A percentile compares a stretch with the other conserved stretches of the same genome.
phyloP scores from a whole-genome alignment of 192 early-diverging fungal genomes.

The Borealophlyctis nickersoniae region DNA sequence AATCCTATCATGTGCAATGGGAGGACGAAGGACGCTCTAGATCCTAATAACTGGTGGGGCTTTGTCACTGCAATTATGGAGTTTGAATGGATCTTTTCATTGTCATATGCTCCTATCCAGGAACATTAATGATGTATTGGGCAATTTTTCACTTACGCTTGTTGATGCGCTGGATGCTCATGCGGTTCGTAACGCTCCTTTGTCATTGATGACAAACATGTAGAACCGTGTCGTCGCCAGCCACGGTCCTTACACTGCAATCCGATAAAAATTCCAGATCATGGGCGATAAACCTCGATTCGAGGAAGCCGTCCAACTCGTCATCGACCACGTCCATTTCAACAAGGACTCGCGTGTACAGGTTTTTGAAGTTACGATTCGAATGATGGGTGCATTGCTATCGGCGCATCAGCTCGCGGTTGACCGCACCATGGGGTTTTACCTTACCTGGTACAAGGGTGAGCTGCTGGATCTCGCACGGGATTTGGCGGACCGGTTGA shows the following conservation, averaged over 20 bases:
- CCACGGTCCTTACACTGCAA: no score
- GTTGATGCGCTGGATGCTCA: conserved; percentile 88
- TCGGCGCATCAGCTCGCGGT: conserved; percentile 85
- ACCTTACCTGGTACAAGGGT: conserved; percentile 68
- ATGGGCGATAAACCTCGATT: conserved; percentile 68
- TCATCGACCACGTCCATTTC: conserved; percentile 67
- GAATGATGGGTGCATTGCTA: conserved; percentile 82
- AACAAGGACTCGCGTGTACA: conserved; percentile 84
- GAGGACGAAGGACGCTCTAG: conserved; percentile 59
- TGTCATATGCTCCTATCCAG: no score
- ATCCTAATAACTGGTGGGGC: conserved; percentile 58
- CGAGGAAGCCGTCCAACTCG: conserved; percentile 57
- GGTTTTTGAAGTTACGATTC: conserved; percentile 94
- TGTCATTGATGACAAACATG: no score
- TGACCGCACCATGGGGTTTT: conserved; percentile 55
- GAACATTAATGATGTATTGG: conserved; percentile 89
- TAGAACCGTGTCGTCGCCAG: no score
- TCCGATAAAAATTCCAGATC: conserved; percentile 32
- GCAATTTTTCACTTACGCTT: conserved; percentile 90
- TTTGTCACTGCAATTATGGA: no score
- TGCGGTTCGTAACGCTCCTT: conserved; percentile 44
- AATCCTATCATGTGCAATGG: conserved; percentile 81
- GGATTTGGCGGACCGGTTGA: conserved; percentile 76
- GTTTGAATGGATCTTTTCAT: conserved; percentile 18
- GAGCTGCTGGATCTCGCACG: conserved; percentile 75